phyloP scores from a whole-genome alignment of 2,329 filamentous ascomycete species.

The Pseudopithomyces maydicus region DNA sequence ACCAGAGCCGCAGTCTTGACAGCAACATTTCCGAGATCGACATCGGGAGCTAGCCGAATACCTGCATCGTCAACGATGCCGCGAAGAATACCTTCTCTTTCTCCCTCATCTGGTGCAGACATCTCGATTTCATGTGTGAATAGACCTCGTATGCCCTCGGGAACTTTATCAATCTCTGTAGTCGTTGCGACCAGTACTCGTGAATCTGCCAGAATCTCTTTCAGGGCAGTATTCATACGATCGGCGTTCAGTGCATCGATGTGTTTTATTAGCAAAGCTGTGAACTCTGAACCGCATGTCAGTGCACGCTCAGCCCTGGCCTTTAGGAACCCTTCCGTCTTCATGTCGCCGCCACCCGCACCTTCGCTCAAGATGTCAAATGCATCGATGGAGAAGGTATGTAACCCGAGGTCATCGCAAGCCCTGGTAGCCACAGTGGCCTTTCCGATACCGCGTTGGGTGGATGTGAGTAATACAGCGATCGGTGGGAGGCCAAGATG shows the following conservation, averaged over 20 bases:
- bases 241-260: conserved; percentile 91
- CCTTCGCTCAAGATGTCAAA: conserved; percentile 95
- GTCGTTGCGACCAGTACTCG: conserved; percentile 91
- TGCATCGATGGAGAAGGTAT: conserved; percentile 85
- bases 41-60: conserved; percentile 77
- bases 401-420: conserved; percentile 86
- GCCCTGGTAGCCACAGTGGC: conserved; percentile 76
- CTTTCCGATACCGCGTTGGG: conserved; percentile 92
- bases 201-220: conserved; percentile 78
- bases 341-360: conserved; percentile 85
- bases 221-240: conserved; percentile 82
- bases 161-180: conserved; percentile 92
- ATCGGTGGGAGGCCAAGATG: conserved; percentile 86
- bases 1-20: conserved; percentile 96
- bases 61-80: conserved; percentile 78
- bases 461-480: conserved; percentile 86
- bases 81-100: conserved; percentile 84
- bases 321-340: conserved; percentile 89
- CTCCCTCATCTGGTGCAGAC: conserved; percentile 86
- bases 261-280: conserved; percentile 83
- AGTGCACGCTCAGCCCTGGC: conserved; percentile 87
- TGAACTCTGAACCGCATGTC: conserved; percentile 82
- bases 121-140: conserved; percentile 97
- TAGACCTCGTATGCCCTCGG: conserved; percentile 84
- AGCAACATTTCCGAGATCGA: conserved; percentile 83